Conservation (phyloP, 2,329 filamentous ascomycete genomes). For the Colletotrichum simmondsii region DNA sequence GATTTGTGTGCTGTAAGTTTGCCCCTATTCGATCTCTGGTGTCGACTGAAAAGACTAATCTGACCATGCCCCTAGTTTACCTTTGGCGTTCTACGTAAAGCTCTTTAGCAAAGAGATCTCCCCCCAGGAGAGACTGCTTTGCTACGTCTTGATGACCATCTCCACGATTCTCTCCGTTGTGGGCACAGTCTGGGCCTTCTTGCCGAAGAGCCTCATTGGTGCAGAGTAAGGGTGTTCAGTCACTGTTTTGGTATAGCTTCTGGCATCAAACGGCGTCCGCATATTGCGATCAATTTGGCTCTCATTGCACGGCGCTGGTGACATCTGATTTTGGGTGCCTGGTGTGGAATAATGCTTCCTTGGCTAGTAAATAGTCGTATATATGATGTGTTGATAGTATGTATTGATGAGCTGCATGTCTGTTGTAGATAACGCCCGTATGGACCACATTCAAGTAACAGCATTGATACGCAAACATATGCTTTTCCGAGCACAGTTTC, state of each 20-base stretch:
- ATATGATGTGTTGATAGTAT: background rate
- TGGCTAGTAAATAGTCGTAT: background rate
- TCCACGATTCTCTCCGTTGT: slow-evolving; percentile 77
- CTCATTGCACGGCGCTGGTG: slow-evolving; percentile 19
- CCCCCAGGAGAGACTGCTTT: slow-evolving; percentile 69
- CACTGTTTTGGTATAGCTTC: background rate
- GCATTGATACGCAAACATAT: too few species aligned
- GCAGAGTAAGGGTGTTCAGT: slow-evolving; percentile 49
- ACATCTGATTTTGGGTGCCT: background rate
- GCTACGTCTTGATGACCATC: slow-evolving; percentile 75
- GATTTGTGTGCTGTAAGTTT: slow-evolving; percentile 82
- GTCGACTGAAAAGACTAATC: slow-evolving; percentile 3
- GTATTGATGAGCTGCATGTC: background rate
- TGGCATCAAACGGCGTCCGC: slow-evolving; percentile 1
- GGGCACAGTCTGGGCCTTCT: slow-evolving; percentile 88
- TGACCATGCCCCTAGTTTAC: slow-evolving; percentile 60
- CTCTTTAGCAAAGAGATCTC: slow-evolving; percentile 82
- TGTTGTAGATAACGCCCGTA: background rate
- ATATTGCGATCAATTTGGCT: background rate
- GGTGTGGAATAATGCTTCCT: background rate
- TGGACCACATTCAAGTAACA: background rate
- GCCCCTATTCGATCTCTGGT: background rate
- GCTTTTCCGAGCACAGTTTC: too few species aligned
- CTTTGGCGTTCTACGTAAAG: slow-evolving; percentile 89
- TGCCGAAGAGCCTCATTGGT: slow-evolving; percentile 81